Percentiles rank a stretch among this genome's conserved stretches.
Evolutionary conservation across 1,139 yeast species (phyloP).

Genomic region (Eremothecium gossypii): DNA sequence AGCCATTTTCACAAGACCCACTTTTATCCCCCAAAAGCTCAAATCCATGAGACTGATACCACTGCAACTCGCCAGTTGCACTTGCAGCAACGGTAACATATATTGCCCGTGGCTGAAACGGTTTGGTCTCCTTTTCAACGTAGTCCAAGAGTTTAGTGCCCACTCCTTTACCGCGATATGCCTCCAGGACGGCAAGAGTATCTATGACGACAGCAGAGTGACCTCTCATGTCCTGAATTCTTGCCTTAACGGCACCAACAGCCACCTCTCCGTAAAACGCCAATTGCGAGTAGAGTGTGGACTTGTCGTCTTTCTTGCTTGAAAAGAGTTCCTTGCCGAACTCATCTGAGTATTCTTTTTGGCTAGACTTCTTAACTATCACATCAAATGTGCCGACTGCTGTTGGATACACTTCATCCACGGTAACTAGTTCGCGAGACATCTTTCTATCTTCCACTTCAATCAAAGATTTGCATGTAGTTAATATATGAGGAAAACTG

Average conservation of each 20-base stretch:
- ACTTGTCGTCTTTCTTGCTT: constrained; percentile 8
- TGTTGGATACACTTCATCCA: constrained; percentile 24
- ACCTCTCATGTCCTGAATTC: constrained; percentile 30
- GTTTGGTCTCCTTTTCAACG: constrained; percentile 46
- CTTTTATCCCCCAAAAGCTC: constrained; percentile 2
- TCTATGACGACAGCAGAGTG: constrained; percentile 50
- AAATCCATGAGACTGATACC: constrained; percentile 54
- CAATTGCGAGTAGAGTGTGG: constrained; percentile 20
- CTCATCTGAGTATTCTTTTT: constrained; percentile 14
- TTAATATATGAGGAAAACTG: too few species aligned
- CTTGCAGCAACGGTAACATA: constrained; percentile 51
- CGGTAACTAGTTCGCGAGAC: constrained; percentile 17
- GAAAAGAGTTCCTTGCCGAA: constrained; percentile 15
- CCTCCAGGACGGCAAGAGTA: constrained; percentile 53
- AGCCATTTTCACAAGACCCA: too few species aligned
- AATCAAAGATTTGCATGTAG: too few species aligned
- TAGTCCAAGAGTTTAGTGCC: constrained; percentile 51
- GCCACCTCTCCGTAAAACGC: constrained; percentile 59
- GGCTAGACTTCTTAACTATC: constrained; percentile 11
- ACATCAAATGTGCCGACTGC: constrained; percentile 15
- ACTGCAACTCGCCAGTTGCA: constrained; percentile 38
- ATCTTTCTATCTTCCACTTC: constrained; percentile 4
- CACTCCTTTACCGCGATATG: constrained; percentile 52
- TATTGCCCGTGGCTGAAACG: constrained; percentile 45
- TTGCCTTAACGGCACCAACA: constrained; percentile 60